Evolutionary conservation across 495 filamentous ascomycete species (phyloP).

Genomic region (Amorphotheca resinae): DNA sequence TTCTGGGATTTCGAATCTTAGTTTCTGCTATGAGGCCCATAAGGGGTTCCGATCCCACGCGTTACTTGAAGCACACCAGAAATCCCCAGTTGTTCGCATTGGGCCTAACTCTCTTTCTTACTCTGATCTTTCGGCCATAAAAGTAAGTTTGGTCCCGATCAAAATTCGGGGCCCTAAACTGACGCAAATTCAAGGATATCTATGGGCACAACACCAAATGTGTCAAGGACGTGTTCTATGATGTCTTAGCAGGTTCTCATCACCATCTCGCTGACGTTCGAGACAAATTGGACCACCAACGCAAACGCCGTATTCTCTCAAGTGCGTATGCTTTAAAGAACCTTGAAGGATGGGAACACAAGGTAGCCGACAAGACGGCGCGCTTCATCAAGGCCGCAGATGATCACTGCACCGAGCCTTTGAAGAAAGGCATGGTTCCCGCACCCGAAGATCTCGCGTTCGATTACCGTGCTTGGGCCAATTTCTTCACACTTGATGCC

Average conservation of each 20-base stretch:
- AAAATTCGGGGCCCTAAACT: too few species aligned
- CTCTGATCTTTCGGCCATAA: constrained; percentile 32
- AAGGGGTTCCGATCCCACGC: constrained; percentile 32
- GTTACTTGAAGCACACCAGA: constrained; percentile 30
- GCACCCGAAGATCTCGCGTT: constrained; percentile 23
- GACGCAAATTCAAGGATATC: constrained; percentile 43
- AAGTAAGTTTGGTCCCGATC: constrained; percentile 6
- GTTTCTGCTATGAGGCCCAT: constrained; percentile 32
- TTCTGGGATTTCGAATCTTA: constrained; percentile 33
- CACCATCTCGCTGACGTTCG: constrained; percentile 19
- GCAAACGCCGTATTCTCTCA: constrained; percentile 36
- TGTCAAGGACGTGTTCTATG: constrained; percentile 36
- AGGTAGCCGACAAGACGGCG: constrained; percentile 39
- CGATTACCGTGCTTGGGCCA: constrained; percentile 34
- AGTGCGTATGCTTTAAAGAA: constrained; percentile 42
- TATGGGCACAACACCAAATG: constrained; percentile 42
- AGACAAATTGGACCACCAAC: constrained; percentile 20
- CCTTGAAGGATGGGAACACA: constrained; percentile 42
- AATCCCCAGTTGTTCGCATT: constrained; percentile 36
- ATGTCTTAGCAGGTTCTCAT: constrained; percentile 24
- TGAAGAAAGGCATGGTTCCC: constrained; percentile 20
- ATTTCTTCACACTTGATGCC: constrained; percentile 35
- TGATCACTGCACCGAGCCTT: constrained; percentile 15
- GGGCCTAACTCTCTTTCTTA: constrained; percentile 42
- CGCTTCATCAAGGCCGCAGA: constrained; percentile 32